Evolutionary conservation across 768 basidiomycete species (phyloP).

Genomic region (Galerina marginata): DNA sequence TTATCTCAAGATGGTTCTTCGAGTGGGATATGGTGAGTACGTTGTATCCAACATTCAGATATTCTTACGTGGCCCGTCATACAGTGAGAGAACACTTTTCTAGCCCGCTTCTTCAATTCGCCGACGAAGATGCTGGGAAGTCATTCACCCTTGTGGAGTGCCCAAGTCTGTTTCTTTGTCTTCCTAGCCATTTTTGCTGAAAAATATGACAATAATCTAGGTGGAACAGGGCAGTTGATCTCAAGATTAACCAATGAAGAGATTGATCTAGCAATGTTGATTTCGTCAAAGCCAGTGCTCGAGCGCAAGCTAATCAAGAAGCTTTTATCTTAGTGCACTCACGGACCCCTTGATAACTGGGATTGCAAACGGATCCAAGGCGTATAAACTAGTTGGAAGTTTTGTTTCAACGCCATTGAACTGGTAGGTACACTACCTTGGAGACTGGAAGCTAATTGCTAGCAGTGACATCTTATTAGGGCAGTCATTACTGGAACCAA

Average conservation of each 20-base stretch:
- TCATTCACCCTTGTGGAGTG: conserved; percentile 90
- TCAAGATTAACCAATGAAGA: conserved; percentile 73
- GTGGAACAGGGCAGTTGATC: conserved; percentile 88
- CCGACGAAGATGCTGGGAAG: conserved; percentile 65
- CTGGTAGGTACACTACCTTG: conserved; percentile 55
- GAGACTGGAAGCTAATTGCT: not conserved
- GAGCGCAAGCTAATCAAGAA: not conserved
- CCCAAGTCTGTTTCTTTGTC: conserved; percentile 58
- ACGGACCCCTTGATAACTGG: conserved; percentile 27
- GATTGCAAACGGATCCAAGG: conserved; percentile 77
- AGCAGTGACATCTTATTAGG: conserved; percentile 47
- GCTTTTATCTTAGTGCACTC: conserved; percentile 12
- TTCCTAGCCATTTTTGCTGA: not conserved
- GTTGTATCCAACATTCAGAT: not conserved
- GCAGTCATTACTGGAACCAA: conserved; percentile 90
- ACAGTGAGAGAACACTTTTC: conserved; percentile 91
- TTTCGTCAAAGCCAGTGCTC: not conserved
- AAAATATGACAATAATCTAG: conserved; percentile 38
- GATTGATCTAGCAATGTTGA: conserved; percentile 84
- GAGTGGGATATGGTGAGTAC: conserved; percentile 51
- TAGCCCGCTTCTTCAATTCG: conserved; percentile 88
- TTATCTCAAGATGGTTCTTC: conserved; percentile 24
- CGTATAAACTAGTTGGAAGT: conserved; percentile 91
- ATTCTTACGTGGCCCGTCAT: not conserved
- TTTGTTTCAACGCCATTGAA: conserved; percentile 90